Evolutionary conservation across 805 yeast species (phyloP), one percentile per base, ranked within the genome.

Genomic region (Metschnikowia amazonensis): DNA sequence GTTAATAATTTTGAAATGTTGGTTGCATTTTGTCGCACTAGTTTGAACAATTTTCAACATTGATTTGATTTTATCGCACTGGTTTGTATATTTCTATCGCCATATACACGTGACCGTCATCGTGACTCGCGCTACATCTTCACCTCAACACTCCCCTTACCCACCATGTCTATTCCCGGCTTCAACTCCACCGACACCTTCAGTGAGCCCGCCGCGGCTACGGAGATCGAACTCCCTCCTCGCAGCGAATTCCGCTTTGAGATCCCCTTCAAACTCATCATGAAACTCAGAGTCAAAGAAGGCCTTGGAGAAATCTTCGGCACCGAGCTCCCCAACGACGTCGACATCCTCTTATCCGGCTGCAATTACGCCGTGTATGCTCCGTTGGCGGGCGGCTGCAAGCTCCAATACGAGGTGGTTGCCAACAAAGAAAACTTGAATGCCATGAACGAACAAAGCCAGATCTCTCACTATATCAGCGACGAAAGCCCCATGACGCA

Each of bases 221-320:
- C 46, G 14, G 60, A 58, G 25, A 51, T 70, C 14, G 54, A 49
- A 10, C 53, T 71, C n/a, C 62, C 67, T 1, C 63, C 57, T 9
- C 58, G 60, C n/a, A 68, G 79, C 23, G 95, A 88, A 65, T 86
- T 95, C 94, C 69, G 95, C 43, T 75, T 86, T 51, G 94, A 86
- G 59, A 78, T 86, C 3, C 80, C 76, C 0, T 71, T 72, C 49
- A 74, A 72, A 36, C 69, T 77, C 14, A 65, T 67, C 16, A 59
- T 86, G 31, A 70, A 68, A n/a, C 58, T 86, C 36, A 78, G 70
- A 53, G 71, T 82, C 9, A 47, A 65, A 2, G 67, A 70, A 2
- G 99, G 99, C 3, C 74, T 82, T 2, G 96, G 88, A 1, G 99
- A 94, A 66, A 77, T 89, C 8, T 88, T 85, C 64, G 99, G 99